These are phyloP conservation scores for Pseudoscleropodium purum DNA, from an alignment of 225 moss, liverwort and hornwort genomes.

Conservation along the genomic window DNA sequence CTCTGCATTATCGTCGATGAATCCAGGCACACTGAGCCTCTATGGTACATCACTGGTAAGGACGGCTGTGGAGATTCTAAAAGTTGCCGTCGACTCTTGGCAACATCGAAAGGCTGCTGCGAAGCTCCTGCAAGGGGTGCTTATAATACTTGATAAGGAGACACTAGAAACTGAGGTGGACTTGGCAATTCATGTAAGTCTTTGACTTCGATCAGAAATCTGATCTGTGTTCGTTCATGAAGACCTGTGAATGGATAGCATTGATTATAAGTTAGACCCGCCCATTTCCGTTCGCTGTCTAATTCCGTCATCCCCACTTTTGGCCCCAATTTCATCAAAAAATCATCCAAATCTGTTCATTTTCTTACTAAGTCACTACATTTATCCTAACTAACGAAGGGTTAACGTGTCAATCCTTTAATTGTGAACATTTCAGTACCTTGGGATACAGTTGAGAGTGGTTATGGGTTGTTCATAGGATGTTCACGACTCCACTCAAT, in stretches of 20 bases:
- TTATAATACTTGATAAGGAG: conserved; percentile 53
- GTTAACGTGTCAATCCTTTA: background rate
- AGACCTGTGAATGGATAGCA: background rate
- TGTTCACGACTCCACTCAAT: background rate
- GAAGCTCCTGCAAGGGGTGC: conserved; percentile 61
- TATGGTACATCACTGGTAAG: conserved; percentile 50
- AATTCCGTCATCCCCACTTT: background rate
- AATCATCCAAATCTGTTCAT: background rate
- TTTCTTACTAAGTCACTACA: background rate
- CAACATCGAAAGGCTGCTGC: conserved; percentile 70
- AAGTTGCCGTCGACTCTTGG: conserved; percentile 45
- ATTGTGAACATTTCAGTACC: too few relatives aligned
- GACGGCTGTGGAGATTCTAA: conserved; percentile 42
- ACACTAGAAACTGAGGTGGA: conserved; percentile 49
- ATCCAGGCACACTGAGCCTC: conserved; percentile 31
- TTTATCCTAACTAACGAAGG: background rate
- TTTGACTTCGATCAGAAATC: background rate
- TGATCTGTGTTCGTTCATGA: background rate
- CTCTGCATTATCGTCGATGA: conserved; percentile 34
- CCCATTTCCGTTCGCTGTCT: background rate
- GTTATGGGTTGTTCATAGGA: background rate
- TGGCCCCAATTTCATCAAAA: background rate
- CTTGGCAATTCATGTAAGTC: conserved; percentile 27
- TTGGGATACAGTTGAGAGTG: background rate
- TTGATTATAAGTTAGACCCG: background rate